Conservation (phyloP, 2,329 filamentous ascomycete genomes). For the Apiospora pterosperma region DNA sequence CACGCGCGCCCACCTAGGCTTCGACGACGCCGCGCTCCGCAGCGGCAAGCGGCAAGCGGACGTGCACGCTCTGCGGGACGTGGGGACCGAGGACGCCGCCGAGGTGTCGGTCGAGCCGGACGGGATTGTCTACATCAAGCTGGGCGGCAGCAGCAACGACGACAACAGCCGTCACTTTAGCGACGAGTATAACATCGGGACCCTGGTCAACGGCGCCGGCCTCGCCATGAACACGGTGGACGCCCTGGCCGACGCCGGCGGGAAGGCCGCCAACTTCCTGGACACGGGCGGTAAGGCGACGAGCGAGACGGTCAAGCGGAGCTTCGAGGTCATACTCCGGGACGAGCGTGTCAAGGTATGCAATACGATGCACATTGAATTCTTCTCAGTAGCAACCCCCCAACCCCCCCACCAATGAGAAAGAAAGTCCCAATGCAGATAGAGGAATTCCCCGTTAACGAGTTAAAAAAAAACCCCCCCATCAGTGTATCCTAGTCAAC, state of each 20-base stretch:
- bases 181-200: slow-evolving; percentile 65
- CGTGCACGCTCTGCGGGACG: slow-evolving; percentile 55
- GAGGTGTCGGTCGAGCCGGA: slow-evolving; percentile 63
- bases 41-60: slow-evolving; percentile 59
- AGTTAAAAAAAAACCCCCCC: background rate
- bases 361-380: too few species aligned
- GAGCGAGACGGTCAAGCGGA: slow-evolving; percentile 71
- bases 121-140: slow-evolving; percentile 76
- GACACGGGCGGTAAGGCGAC: slow-evolving; percentile 91
- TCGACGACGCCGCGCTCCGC: slow-evolving; percentile 68
- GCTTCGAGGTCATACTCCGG: slow-evolving; percentile 69
- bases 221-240: slow-evolving; percentile 91
- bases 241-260: slow-evolving; percentile 65
- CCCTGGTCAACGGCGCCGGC: slow-evolving; percentile 83
- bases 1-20: slow-evolving; percentile 55
- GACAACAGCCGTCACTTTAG: too few species aligned
- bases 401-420: background rate
- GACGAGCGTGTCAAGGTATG: slow-evolving; percentile 68
- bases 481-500: slow-evolving; percentile 49
- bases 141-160: slow-evolving; percentile 28
- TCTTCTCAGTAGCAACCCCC: too few species aligned
- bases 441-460: too few species aligned
- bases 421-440: too few species aligned
- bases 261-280: slow-evolving; percentile 76
- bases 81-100: slow-evolving; percentile 45